Percentiles rank a stretch among this genome's conserved stretches.
Evolutionary conservation across 352 stramenopile genomes (phyloP).

Genomic region (Phytophthora pistaciae): DNA sequence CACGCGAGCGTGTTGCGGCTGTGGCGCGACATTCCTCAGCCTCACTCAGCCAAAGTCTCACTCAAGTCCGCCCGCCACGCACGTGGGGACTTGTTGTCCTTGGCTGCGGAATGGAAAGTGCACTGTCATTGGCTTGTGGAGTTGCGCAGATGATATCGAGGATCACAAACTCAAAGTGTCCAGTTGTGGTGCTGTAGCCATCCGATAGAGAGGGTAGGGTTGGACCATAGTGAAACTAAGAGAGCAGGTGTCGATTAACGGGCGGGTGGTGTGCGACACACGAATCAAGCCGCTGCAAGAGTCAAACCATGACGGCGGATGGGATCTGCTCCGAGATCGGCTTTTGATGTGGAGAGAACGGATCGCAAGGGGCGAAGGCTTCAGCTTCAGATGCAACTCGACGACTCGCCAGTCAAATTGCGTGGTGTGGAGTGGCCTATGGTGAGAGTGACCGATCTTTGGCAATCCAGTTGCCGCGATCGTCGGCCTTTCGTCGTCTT

Average conservation of each 20-base stretch:
- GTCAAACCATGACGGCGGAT: neutral
- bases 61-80: neutral
- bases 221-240: slow-evolving; percentile 18
- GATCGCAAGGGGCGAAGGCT: neutral
- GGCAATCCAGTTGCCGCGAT: no score
- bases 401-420: neutral
- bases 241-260: slow-evolving; percentile 12
- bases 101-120: slow-evolving; percentile 20
- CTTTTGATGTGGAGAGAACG: slow-evolving; percentile 2
- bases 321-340: slow-evolving; percentile 8
- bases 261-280: slow-evolving; percentile 14
- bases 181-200: slow-evolving; percentile 14
- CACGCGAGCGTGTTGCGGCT: slow-evolving; percentile 36
- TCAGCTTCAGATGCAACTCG: neutral
- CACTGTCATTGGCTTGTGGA: no score
- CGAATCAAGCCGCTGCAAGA: neutral
- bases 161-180: neutral
- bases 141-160: neutral
- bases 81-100: neutral
- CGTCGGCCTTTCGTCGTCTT: no score
- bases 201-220: neutral
- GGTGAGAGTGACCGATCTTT: neutral
- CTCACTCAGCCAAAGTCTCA: neutral
- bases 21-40: slow-evolving; percentile 5
- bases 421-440: neutral